Evolutionary conservation across 2,329 filamentous ascomycete genomes (phyloP).

Genomic region (Phoma sp.): DNA sequence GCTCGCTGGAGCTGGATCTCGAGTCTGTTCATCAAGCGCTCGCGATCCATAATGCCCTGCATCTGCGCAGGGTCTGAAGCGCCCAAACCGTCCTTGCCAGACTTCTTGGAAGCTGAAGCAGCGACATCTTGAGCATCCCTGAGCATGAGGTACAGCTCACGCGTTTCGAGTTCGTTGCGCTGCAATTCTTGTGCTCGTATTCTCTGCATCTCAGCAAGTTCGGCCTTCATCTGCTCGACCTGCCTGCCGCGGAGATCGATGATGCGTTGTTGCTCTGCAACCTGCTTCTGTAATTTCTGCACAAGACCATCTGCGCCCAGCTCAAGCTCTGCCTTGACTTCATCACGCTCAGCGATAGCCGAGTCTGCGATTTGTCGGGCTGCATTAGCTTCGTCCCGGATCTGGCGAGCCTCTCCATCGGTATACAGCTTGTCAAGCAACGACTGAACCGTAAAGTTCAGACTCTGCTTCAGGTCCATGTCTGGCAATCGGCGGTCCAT

Average conservation of each 20-base stretch:
- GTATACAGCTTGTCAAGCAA: constrained; percentile 95
- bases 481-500: constrained; percentile 96
- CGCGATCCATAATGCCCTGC: constrained; percentile 92
- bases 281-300: constrained; percentile 87
- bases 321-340: constrained; percentile 87
- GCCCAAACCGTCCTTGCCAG: constrained; percentile 59
- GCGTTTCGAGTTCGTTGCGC: constrained; percentile 92
- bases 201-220: constrained; percentile 85
- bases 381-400: constrained; percentile 89
- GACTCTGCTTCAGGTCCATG: constrained; percentile 96
- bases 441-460: constrained; percentile 97
- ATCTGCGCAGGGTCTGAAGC: constrained; percentile 76
- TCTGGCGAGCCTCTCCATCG: constrained; percentile 91
- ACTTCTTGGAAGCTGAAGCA: constrained; percentile 79
- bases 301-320: constrained; percentile 93
- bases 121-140: constrained; percentile 96
- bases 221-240: constrained; percentile 85
- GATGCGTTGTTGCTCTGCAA: constrained; percentile 90
- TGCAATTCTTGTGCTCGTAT: constrained; percentile 90
- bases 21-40: constrained; percentile 89
- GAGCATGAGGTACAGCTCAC: constrained; percentile 97
- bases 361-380: constrained; percentile 92
- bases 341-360: constrained; percentile 94
- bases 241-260: constrained; percentile 89
- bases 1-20: constrained; percentile 96